Evolutionary conservation across 2,329 filamentous ascomycete genomes (phyloP).

Genomic region (Trichoderma pleuroti): DNA sequence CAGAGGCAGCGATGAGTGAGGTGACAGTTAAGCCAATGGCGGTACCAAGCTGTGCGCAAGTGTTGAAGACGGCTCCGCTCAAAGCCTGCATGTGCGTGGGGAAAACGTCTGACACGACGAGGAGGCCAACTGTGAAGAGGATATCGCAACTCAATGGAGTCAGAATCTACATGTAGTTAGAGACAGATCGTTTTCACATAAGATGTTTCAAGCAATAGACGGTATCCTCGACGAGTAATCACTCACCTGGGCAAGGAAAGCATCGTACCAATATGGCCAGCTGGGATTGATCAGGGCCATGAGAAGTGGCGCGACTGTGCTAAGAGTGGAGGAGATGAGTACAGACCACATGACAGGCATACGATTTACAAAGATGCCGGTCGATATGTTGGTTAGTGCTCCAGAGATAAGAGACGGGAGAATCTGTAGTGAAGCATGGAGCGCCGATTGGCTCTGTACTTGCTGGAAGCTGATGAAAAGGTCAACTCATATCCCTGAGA

Average conservation of each 20-base stretch:
- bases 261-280: slow-evolving; percentile 50
- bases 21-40: slow-evolving; percentile 46
- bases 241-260: slow-evolving; percentile 39
- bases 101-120: slow-evolving; percentile 54
- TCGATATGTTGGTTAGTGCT: slow-evolving; percentile 40
- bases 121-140: slow-evolving; percentile 53
- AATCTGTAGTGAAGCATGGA: slow-evolving; percentile 44
- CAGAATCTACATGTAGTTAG: slow-evolving; percentile 28
- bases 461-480: slow-evolving; percentile 45
- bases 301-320: slow-evolving; percentile 46
- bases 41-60: slow-evolving; percentile 53
- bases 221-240: not conserved
- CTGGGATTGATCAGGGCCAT: slow-evolving; percentile 51
- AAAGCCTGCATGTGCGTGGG: slow-evolving; percentile 55
- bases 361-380: slow-evolving; percentile 44
- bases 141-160: slow-evolving; percentile 43
- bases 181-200: not conserved
- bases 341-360: slow-evolving; percentile 41
- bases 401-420: slow-evolving; percentile 46
- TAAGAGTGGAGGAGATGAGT: slow-evolving; percentile 38
- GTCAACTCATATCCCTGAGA: not conserved
- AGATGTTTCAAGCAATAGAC: not conserved
- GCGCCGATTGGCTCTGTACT: slow-evolving; percentile 43
- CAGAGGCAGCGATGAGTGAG: slow-evolving; percentile 41
- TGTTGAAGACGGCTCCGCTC: slow-evolving; percentile 61